Conservation (phyloP, 768 basidiomycete species). For the Leccinum barrowsii region DNA sequence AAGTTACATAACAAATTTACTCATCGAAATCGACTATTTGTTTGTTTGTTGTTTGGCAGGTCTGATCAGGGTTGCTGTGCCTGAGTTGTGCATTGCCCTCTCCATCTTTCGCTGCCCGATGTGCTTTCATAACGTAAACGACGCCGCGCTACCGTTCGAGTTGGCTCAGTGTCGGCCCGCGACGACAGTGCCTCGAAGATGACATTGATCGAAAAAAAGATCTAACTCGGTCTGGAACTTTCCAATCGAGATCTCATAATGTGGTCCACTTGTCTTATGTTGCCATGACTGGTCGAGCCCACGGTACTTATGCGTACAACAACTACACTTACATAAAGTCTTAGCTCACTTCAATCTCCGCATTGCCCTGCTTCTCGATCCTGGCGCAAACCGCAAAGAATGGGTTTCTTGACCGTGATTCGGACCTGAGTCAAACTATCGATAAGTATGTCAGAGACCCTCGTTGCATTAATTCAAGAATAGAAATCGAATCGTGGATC, state of each 20-base stretch:
- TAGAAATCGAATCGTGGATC: too few relatives aligned
- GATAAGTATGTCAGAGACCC: background rate
- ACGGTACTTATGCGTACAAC: too few relatives aligned
- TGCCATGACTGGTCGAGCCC: too few relatives aligned
- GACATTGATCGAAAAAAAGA: background rate
- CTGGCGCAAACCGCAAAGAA: background rate
- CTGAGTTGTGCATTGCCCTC: background rate
- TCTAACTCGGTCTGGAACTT: too few relatives aligned
- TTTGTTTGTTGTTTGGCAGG: constrained; percentile 1
- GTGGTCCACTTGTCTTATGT: background rate
- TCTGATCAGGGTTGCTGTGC: background rate
- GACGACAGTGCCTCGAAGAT: background rate
- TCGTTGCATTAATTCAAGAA: too few relatives aligned
- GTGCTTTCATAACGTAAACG: background rate
- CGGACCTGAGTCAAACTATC: background rate
- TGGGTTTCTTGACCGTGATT: background rate
- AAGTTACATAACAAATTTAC: constrained; percentile 10
- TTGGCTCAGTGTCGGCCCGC: too few relatives aligned
- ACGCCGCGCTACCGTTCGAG: background rate
- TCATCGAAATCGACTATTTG: constrained; percentile 6
- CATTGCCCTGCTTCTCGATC: background rate
- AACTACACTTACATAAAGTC: too few relatives aligned
- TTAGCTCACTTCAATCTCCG: too few relatives aligned
- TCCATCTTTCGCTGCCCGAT: background rate
- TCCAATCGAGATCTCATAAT: background rate